phyloP scores from a whole-genome alignment of 352 stramenopile species.

The Pythium sukuiense region DNA sequence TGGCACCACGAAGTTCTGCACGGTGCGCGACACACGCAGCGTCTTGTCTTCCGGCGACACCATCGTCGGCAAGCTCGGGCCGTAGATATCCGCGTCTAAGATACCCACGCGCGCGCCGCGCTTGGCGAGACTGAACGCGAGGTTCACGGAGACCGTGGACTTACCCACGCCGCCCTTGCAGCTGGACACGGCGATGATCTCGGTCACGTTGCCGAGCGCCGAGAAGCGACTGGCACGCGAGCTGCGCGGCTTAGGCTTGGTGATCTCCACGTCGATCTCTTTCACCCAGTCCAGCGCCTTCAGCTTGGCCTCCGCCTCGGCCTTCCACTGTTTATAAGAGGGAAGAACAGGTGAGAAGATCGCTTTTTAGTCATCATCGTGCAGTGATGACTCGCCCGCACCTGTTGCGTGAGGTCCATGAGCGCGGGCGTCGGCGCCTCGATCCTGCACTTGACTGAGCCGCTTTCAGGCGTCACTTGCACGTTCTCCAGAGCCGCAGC shows the following conservation, averaged over 20 bases:
- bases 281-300: slow-evolving; percentile 74
- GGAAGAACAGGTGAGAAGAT: slow-evolving; percentile 5
- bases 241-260: slow-evolving; percentile 60
- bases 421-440: slow-evolving; percentile 69
- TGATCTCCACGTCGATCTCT: slow-evolving; percentile 63
- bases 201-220: slow-evolving; percentile 74
- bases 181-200: slow-evolving; percentile 91
- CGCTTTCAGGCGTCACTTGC: slow-evolving; percentile 38
- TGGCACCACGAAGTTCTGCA: slow-evolving; percentile 78
- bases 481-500: slow-evolving; percentile 44
- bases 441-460: slow-evolving; percentile 70
- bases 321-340: slow-evolving; percentile 53
- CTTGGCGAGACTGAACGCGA: slow-evolving; percentile 94
- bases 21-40: slow-evolving; percentile 64
- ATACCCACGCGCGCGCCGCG: slow-evolving; percentile 95
- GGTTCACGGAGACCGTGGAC: slow-evolving; percentile 98
- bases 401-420: slow-evolving; percentile 66
- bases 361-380: background rate
- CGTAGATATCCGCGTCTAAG: slow-evolving; percentile 99
- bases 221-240: slow-evolving; percentile 70
- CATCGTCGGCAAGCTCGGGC: slow-evolving; percentile 98
- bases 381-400: slow-evolving; percentile 9
- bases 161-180: slow-evolving; percentile 99
- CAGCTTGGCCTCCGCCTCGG: slow-evolving; percentile 50
- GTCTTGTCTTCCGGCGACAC: slow-evolving; percentile 68